phyloP scores from a whole-genome alignment of 2,329 filamentous ascomycete species.

The Fusarium chuoi region DNA sequence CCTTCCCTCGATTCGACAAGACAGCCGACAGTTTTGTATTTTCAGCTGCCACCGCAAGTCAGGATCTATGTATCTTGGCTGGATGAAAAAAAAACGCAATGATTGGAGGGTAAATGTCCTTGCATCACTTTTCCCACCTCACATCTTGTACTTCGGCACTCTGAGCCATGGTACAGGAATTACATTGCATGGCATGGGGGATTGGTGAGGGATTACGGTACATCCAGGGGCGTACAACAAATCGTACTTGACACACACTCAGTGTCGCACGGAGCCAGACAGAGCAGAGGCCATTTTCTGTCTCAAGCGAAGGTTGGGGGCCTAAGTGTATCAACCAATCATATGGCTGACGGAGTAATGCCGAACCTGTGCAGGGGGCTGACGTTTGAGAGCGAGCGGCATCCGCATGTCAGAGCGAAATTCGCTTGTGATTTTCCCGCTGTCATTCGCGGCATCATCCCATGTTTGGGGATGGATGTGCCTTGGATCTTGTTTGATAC shows the following conservation, averaged over 20 bases:
- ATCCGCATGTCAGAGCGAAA: slow-evolving; percentile 25
- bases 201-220: slow-evolving; percentile 2
- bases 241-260: not conserved
- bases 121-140: slow-evolving; percentile 15
- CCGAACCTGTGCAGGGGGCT: slow-evolving; percentile 28
- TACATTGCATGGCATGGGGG: slow-evolving; percentile 10
- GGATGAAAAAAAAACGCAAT: slow-evolving; percentile 11
- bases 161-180: not conserved
- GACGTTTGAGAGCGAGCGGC: slow-evolving; percentile 16
- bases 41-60: slow-evolving; percentile 11
- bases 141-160: slow-evolving; percentile 15
- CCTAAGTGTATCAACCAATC: slow-evolving; percentile 10
- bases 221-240: not conserved
- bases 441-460: slow-evolving; percentile 15
- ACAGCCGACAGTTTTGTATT: slow-evolving; percentile 1
- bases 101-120: slow-evolving; percentile 43
- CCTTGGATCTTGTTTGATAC: slow-evolving; percentile 14
- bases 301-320: slow-evolving; percentile 9
- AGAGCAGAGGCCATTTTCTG: slow-evolving; percentile 3
- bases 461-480: slow-evolving; percentile 6
- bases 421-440: slow-evolving; percentile 29
- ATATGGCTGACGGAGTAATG: slow-evolving; percentile 8
- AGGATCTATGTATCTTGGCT: slow-evolving; percentile 5
- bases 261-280: not conserved
- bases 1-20: slow-evolving; percentile 27